Evolutionary conservation across 306 rosid species (phyloP).

Genomic region (Cicer cuneatum): DNA sequence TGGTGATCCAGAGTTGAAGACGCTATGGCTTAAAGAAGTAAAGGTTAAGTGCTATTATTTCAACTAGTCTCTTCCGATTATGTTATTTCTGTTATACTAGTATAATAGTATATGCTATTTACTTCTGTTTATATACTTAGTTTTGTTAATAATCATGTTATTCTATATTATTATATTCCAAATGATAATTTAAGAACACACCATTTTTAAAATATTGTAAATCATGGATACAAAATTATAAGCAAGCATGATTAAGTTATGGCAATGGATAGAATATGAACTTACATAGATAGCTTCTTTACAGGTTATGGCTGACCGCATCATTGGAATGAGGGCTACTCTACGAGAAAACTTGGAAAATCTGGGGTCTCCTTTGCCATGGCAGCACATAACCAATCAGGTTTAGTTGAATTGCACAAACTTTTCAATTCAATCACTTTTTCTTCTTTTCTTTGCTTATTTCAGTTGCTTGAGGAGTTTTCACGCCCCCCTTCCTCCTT

Average conservation of each 20-base stretch:
- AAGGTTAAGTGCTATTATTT: conserved; percentile 58
- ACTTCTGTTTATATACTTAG: not conserved
- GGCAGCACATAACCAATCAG: conserved; percentile 93
- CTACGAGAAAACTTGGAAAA: conserved; percentile 79
- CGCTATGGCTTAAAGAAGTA: conserved; percentile 91
- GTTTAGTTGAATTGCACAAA: conserved; percentile 44
- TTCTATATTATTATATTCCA: conserved; percentile 3
- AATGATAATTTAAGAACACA: not conserved
- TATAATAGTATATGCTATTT: not conserved
- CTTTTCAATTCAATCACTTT: not conserved
- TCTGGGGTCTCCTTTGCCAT: conserved; percentile 71
- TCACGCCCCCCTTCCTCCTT: not conserved
- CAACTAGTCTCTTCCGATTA: not conserved
- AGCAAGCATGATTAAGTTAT: conserved; percentile 6
- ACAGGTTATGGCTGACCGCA: conserved; percentile 95
- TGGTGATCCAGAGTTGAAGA: conserved; percentile 77
- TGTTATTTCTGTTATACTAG: not conserved
- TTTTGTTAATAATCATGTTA: conserved; percentile 11
- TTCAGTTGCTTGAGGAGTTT: not conserved
- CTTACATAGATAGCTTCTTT: conserved; percentile 22
- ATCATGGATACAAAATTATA: conserved; percentile 12
- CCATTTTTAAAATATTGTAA: conserved; percentile 15
- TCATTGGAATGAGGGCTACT: conserved; percentile 81
- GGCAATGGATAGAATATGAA: conserved; percentile 19
- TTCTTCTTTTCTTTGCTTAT: not conserved